These are phyloP conservation scores for Rosa multiflora DNA, from an alignment of 306 rosid species.

Conservation along the genomic window DNA sequence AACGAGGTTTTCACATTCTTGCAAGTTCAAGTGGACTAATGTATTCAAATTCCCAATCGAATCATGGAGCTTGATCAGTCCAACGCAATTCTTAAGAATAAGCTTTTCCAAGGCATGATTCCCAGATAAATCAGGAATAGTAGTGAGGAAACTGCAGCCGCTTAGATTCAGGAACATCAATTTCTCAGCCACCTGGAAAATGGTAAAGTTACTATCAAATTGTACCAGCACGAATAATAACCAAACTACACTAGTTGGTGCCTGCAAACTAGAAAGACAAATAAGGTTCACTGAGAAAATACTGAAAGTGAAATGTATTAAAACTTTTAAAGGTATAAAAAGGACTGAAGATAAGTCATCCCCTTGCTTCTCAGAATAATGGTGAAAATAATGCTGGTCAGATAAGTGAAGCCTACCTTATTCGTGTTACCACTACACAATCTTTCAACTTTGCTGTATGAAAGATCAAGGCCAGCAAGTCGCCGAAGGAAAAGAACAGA, in stretches of 20 bases:
- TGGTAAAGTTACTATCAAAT: not conserved
- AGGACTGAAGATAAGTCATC: not conserved
- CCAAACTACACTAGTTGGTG: not conserved
- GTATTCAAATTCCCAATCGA: conserved; percentile 44
- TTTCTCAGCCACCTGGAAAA: conserved; percentile 46
- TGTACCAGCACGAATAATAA: not conserved
- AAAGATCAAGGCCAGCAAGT: conserved; percentile 60
- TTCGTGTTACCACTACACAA: conserved; percentile 22
- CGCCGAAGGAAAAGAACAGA: conserved; percentile 36
- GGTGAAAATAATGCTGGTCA: not conserved
- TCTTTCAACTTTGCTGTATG: conserved; percentile 35
- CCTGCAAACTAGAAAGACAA: not conserved
- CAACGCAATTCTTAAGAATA: conserved; percentile 38
- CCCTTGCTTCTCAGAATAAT: not conserved
- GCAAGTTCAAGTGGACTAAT: conserved; percentile 48
- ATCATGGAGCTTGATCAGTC: conserved; percentile 44
- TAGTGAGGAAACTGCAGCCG: conserved; percentile 28
- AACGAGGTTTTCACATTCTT: conserved; percentile 32
- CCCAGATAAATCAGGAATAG: conserved; percentile 57
- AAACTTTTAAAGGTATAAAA: not conserved
- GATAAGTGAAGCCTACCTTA: conserved; percentile 33
- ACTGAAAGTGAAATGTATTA: not conserved
- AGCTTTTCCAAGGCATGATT: conserved; percentile 46
- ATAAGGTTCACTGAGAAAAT: not conserved
- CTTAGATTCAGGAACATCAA: conserved; percentile 52